Evolutionary conservation across 352 stramenopile species (phyloP), one percentile per base, ranked within the genome.

Genomic region (Pythium apleroticum): DNA sequence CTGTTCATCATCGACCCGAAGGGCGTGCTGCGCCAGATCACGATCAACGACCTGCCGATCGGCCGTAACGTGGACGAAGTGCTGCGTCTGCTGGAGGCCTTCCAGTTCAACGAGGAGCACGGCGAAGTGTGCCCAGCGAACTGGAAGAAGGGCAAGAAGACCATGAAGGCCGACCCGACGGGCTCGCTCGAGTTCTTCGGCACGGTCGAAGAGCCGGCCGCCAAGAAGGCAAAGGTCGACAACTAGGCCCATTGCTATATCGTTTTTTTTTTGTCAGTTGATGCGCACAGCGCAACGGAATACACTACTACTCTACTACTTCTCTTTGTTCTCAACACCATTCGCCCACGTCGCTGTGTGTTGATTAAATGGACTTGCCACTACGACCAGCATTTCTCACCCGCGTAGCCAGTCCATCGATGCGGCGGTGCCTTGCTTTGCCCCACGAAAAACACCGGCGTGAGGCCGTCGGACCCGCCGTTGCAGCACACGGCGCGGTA

Each of bases 1-100:
- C 78, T 97, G n/a, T 98, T 97, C 72, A 93, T 98, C 70, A 98
- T 98, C 74, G 88, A 97, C 72, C 80, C 84, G 37, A 73, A 97
- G 62, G 91, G 89, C 27, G 74, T 89, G 53, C 62, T 96, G 33
- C 83, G 91, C 70, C 86, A 95, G 70, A 89, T 91, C 59, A 95
- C 88, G 39, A 68, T 97, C 60, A 97, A 97, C 81, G 93, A 97
- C 74, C 75, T 96, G 65, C 88, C 91, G 10, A 90, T 98, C 57
- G 91, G 91, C 22, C 85, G 91, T 67, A 96, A 75, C 69, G 91
- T 97, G 0, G 92, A 98, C 69, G 93, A 98, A 72, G 96, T 85
- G 9, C 69, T 98, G 57, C 86, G 93, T 53, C 75, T 98, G 3
- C 78, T 98, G 50, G 76, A 97, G 72, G 93, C 92, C 22, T 88